Evolutionary conservation across 228 moss, liverwort and hornwort genomes (phyloP).

Genomic region (Sphagnum magellanicum): DNA sequence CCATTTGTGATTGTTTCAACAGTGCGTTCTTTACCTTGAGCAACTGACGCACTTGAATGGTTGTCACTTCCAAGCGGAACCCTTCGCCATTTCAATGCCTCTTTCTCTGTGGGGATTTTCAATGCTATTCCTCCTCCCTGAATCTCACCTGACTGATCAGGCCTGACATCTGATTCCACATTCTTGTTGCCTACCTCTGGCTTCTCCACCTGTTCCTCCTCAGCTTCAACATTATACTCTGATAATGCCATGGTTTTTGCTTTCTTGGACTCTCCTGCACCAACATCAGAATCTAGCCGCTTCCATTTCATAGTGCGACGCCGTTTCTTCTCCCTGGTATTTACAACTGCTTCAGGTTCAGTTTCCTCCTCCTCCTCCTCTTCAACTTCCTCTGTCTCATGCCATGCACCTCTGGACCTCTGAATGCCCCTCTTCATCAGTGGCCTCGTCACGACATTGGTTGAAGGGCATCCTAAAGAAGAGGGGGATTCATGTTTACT

Average conservation of each 20-base stretch:
- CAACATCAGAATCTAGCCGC: constrained; percentile 46
- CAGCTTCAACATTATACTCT: constrained; percentile 27
- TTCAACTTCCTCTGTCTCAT: constrained; percentile 2
- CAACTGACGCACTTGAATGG: constrained; percentile 13
- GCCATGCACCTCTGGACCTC: constrained; percentile 22
- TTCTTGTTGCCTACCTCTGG: constrained; percentile 15
- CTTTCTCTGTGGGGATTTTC: constrained; percentile 19
- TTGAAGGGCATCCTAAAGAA: constrained; percentile 52
- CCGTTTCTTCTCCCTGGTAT: constrained; percentile 57
- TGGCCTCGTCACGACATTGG: constrained; percentile 36
- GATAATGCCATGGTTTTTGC: constrained; percentile 19
- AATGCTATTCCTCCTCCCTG: constrained; percentile 12
- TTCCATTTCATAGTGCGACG: constrained; percentile 65
- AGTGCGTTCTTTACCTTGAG: constrained; percentile 33
- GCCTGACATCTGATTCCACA: constrained; percentile 14
- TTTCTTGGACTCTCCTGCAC: constrained; percentile 43
- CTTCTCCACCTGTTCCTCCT: constrained; percentile 20
- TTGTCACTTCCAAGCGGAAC: constrained; percentile 26
- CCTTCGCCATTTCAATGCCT: constrained; percentile 42
- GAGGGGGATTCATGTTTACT: constrained; percentile 60
- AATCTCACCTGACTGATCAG: constrained; percentile 12
- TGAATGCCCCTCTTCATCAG: constrained; percentile 40
- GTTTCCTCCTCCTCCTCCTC: constrained; percentile 25
- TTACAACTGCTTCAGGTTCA: constrained; percentile 23
- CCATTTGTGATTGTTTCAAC: constrained; percentile 22